Base-by-base conservation (phyloP, 2,329 filamentous ascomycete genomes). In the Parascedosporium putredinis region DNA sequence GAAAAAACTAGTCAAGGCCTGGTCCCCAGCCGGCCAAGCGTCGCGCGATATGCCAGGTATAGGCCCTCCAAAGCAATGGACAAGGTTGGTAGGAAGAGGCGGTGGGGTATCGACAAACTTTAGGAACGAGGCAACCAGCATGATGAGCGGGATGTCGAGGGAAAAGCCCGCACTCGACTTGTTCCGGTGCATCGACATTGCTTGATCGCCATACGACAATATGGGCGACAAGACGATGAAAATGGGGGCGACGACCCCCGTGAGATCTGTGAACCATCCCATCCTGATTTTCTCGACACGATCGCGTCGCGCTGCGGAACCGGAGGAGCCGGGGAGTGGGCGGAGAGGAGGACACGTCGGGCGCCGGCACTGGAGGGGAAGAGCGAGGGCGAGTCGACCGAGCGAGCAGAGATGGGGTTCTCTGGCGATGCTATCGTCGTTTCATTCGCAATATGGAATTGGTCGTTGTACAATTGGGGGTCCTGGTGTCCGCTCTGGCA, bases 121-220 rank as follows among this genome's bases (percentile, higher is more conserved):
- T 50, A 84, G 67, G 50, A 85, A 67, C 3, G 81, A 85, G 24
- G 82, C 79, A 49, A 84, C 73, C 47, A 86, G 75, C 82, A 86
- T 86, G 54, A 86, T 86, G 51, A 86, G 67, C 27, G 82, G 82
- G 42, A 84, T 85, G 58, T 86, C 82, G 54, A 86, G 71, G 16
- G 81, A 85, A 66, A 85, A 85, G 51, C 81, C 81, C 12, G 77
- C 78, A 56, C 80, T 84, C 40, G 79, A 80, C 62, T 76, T 80
- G 51, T 67, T 72, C 57, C 75, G 71, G 58, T 83, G 74, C 75
- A 86, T 86, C 31, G 81, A 75, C 44, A 79, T 60, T 23, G 76
- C 79, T 67, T 84, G 80, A 66, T 84, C 81, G 59, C 74, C 73
- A 63, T 84, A 84, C 49, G 79, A 83, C 36, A 82, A 66, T 43